Conservation (phyloP, 2,329 filamentous ascomycete species). For the Cladosporium austrohemisphaericum region DNA sequence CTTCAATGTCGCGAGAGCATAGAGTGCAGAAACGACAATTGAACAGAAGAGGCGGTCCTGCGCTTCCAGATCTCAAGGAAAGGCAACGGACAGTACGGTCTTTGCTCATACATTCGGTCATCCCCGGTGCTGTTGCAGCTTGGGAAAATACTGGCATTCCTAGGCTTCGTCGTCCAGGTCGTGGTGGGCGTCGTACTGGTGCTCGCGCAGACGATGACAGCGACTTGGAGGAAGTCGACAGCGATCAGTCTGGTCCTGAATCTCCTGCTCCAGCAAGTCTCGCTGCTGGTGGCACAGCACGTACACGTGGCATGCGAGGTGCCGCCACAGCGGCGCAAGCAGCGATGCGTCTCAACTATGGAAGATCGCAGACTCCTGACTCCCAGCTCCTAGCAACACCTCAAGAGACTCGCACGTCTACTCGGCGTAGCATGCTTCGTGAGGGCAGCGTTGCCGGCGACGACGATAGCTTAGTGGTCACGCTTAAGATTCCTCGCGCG, state of each 20-base stretch:
- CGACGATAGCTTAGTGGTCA: slow-evolving; percentile 64
- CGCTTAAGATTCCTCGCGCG: slow-evolving; percentile 67
- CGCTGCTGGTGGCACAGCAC: slow-evolving; percentile 65
- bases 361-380: slow-evolving; percentile 89
- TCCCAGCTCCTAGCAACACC: slow-evolving; percentile 55
- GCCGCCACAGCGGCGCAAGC: slow-evolving; percentile 83
- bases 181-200: slow-evolving; percentile 53
- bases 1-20: slow-evolving; percentile 90
- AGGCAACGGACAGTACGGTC: slow-evolving; percentile 90
- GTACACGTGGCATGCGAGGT: slow-evolving; percentile 83
- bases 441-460: slow-evolving; percentile 80
- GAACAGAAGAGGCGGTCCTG: slow-evolving; percentile 86
- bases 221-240: slow-evolving; percentile 87
- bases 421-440: slow-evolving; percentile 57
- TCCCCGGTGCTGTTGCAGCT: slow-evolving; percentile 77
- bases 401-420: slow-evolving; percentile 70
- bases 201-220: slow-evolving; percentile 57
- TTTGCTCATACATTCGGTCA: slow-evolving; percentile 83
- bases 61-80: slow-evolving; percentile 93
- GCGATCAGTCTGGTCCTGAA: slow-evolving; percentile 79
- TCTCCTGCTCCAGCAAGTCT: slow-evolving; percentile 47
- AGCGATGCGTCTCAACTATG: slow-evolving; percentile 69
- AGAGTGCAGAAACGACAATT: slow-evolving; percentile 91
- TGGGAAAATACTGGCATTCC: slow-evolving; percentile 84
- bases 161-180: slow-evolving; percentile 54